Evolutionary conservation across 495 filamentous ascomycete species (phyloP).

Genomic region (Xanthoparmelia taractica): DNA sequence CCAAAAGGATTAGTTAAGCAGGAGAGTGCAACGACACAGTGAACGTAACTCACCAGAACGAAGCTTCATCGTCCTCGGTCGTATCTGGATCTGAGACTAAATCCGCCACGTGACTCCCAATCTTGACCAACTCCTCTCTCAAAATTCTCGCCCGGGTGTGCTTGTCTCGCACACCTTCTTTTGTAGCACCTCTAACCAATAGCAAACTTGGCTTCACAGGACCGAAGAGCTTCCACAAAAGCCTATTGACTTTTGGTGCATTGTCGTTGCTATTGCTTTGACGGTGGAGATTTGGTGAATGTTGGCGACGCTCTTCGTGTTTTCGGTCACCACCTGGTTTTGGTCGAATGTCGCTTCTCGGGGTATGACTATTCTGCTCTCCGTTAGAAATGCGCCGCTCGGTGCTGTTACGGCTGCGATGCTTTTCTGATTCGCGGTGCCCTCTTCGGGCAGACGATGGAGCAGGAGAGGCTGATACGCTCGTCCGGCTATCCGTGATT

Average conservation of each 20-base stretch:
- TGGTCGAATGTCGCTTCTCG: conserved; percentile 38
- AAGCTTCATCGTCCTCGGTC: conserved; percentile 31
- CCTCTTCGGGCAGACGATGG: conserved; percentile 41
- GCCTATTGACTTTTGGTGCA: conserved; percentile 35
- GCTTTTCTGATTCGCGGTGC: conserved; percentile 45
- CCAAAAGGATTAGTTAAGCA: neutral
- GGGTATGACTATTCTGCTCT: conserved; percentile 36
- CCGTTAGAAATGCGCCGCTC: conserved; percentile 36
- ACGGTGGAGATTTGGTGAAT: conserved; percentile 31
- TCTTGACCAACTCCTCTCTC: conserved; percentile 40
- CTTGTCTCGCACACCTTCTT: conserved; percentile 53
- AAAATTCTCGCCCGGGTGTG: conserved; percentile 50
- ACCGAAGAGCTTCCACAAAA: conserved; percentile 51
- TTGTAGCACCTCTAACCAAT: conserved; percentile 52
- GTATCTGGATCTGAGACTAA: conserved; percentile 27
- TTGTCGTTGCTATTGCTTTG: conserved; percentile 24
- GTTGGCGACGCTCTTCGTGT: conserved; percentile 30
- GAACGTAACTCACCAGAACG: conserved; percentile 39
- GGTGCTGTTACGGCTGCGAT: conserved; percentile 39
- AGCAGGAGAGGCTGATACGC: conserved; percentile 48
- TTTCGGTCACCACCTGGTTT: conserved; percentile 35
- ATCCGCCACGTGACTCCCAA: conserved; percentile 42
- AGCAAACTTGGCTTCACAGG: conserved; percentile 54
- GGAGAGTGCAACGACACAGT: neutral
- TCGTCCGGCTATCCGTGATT: conserved; percentile 33